These are phyloP conservation scores for Cyberlindnera mycetangii DNA, from an alignment of 805 yeast species.

Conservation along the genomic window DNA sequence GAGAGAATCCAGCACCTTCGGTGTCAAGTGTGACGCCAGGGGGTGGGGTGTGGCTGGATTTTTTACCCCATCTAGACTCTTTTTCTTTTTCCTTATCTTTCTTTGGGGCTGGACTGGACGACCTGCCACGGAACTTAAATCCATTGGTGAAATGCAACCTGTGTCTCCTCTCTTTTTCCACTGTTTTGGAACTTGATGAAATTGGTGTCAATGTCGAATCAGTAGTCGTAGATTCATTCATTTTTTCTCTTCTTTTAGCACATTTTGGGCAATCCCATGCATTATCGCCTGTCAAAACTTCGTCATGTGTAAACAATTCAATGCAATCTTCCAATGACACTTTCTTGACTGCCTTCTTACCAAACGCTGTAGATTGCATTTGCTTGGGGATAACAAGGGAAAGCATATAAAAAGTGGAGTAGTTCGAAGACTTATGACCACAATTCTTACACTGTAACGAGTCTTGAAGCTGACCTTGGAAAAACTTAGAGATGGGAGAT, in stretches of 20 bases:
- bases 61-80: slow-evolving; percentile 11
- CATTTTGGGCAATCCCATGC: slow-evolving; percentile 87
- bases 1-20: slow-evolving; percentile 8
- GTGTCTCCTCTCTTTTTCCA: slow-evolving; percentile 21
- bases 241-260: slow-evolving; percentile 16
- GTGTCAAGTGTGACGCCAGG: neutral
- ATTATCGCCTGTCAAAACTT: slow-evolving; percentile 64
- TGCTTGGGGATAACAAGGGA: slow-evolving; percentile 57
- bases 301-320: slow-evolving; percentile 57
- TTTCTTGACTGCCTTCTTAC: slow-evolving; percentile 30
- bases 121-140: slow-evolving; percentile 29
- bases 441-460: slow-evolving; percentile 62
- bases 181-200: neutral
- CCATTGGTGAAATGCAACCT: slow-evolving; percentile 23
- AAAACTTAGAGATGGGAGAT: slow-evolving; percentile 62
- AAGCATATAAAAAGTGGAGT: slow-evolving; percentile 57
- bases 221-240: neutral
- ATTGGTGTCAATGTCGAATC: neutral
- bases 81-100: slow-evolving; percentile 9
- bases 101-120: slow-evolving; percentile 25
- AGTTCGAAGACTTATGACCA: slow-evolving; percentile 56
- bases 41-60: neutral
- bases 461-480: slow-evolving; percentile 74
- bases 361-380: slow-evolving; percentile 17
- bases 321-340: slow-evolving; percentile 62